Evolutionary conservation across 352 stramenopile genomes (phyloP), one percentile per base, ranked within the genome.

Genomic region (Nothophytophthora sp.): DNA sequence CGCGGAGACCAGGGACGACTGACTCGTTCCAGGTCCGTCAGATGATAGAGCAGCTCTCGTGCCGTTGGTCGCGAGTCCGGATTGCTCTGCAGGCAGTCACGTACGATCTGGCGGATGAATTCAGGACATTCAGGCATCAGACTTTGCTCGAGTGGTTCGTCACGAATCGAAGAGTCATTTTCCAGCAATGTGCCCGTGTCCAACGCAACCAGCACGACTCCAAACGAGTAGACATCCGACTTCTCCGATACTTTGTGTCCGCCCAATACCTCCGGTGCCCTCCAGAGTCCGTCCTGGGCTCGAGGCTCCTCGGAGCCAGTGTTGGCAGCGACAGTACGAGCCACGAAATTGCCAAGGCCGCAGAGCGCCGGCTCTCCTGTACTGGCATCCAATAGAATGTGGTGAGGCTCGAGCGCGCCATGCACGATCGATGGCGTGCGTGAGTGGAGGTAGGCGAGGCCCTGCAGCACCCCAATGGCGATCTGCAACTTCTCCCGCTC

Each of bases 141-240:
- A n/a, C n/a, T n/a, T 10, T 61, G 53, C 13, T 65, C 67, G 25
- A 81, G 37, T 10, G 64, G 34, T 37, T 75, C 46, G 47, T 76
- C 41, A 1, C 40, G 60, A n/a, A n/a, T n/a, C n/a, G n/a, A n/a
- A 2, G 55, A 27, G 7, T 57, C 52, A 40, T 67, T 64, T 30
- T 70, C 66, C 15, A 74, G 56, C n/a, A 77, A 23, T 22, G 45
- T 51, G 25, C 70, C 76, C 5, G 73, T 84, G 50, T 88, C 76
- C n/a, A 88, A 53, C 46, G 80, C 69, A 5, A 74, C 70, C 29
- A 87, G 32, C 25, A 87, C 46, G 25, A 81, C 59, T 6, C 76
- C 76, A 16, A 85, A 79, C 35, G 76, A 82, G 51, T 82, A 87
- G 2, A 87, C 59, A 25, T 87, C 73, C 5, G 67, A 56, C 20